Base-by-base conservation (phyloP, 305 asterid genomes). In the Fraxinus sp. region DNA sequence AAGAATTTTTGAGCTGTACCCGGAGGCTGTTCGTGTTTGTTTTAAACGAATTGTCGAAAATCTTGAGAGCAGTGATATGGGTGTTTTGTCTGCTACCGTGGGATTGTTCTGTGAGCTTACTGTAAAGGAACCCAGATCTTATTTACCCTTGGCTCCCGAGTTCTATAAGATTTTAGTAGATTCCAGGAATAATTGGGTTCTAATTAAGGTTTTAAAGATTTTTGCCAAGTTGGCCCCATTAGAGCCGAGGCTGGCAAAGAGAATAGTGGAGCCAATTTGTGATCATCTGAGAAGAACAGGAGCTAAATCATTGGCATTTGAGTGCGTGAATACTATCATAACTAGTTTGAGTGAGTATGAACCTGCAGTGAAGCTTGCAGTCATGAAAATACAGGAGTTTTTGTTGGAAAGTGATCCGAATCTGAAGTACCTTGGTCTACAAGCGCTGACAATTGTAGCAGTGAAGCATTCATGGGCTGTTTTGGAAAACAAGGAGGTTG, bases 91-190 rank as follows among this genome's bases (percentile, higher is more conserved):
- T 11, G 91, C 97, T 0, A 96, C 90, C 26, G 91, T 94, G 59
- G 98, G 97, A 72, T 91, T 96, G 86, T 94, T 96, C 66, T 96
- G 96, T 85, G 99, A 96, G 90, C 91, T 96, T 76, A 87, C 97
- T 78, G 87, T 82, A 49, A 91, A 87, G 43, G 97, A 96, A 11
- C 95, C 98, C 7, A 91, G 84, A 82, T 91, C 98, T 22, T 96
- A 93, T 85, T 87, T 96, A 87, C 98, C 99, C 4, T 85, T 96
- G 88, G 99, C 99, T 4, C 99, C 99, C 0, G 98, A 96, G 84
- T 96, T 96, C 82, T 94, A 93, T 85, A 90, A 90, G 86, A 87
- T 94, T 83, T 87, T 96, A 84, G 97, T 91, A 59, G 97, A 93
- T 71, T 94, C 97, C 35, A 89, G 92, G 85, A 94, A 94, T 87